A percentile compares a stretch with the other conserved stretches of the same genome.
These are phyloP conservation scores for Barnettozyma californica DNA, from an alignment of 805 yeast species.

Conservation along the genomic window DNA sequence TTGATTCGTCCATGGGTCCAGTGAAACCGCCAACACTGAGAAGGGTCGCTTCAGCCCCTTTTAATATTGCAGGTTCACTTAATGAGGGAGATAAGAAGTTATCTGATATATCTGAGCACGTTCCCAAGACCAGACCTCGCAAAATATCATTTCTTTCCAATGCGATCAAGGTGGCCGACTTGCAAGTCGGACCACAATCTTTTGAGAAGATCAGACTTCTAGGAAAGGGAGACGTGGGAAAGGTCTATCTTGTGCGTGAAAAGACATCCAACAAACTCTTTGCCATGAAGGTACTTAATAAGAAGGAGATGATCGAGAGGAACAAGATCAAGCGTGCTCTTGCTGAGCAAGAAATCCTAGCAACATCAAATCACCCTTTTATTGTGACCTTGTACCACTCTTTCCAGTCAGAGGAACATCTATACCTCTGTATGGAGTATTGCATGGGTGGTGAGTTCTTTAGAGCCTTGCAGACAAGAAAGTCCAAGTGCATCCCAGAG, in stretches of 20 bases:
- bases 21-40: constrained; percentile 38
- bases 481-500: constrained; percentile 79
- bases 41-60: constrained; percentile 83
- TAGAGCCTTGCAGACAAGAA: constrained; percentile 89
- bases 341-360: constrained; percentile 94
- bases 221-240: constrained; percentile 98
- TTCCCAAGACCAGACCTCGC: constrained; percentile 30
- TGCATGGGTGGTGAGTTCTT: constrained; percentile 99
- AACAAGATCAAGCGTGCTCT: constrained; percentile 91
- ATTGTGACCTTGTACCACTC: constrained; percentile 95
- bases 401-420: constrained; percentile 87
- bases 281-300: constrained; percentile 89
- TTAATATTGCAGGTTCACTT: constrained; percentile 34
- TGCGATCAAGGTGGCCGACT: constrained; percentile 67
- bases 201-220: constrained; percentile 86
- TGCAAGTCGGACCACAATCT: constrained; percentile 79
- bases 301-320: constrained; percentile 90
- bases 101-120: constrained; percentile 14
- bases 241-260: constrained; percentile 87
- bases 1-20: neutral
- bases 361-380: constrained; percentile 94
- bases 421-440: constrained; percentile 95
- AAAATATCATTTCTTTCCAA: constrained; percentile 48
- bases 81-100: constrained; percentile 19
- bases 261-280: constrained; percentile 66